phyloP scores from a whole-genome alignment of 2,329 filamentous ascomycete genomes.

The Colletotrichum musicola region DNA sequence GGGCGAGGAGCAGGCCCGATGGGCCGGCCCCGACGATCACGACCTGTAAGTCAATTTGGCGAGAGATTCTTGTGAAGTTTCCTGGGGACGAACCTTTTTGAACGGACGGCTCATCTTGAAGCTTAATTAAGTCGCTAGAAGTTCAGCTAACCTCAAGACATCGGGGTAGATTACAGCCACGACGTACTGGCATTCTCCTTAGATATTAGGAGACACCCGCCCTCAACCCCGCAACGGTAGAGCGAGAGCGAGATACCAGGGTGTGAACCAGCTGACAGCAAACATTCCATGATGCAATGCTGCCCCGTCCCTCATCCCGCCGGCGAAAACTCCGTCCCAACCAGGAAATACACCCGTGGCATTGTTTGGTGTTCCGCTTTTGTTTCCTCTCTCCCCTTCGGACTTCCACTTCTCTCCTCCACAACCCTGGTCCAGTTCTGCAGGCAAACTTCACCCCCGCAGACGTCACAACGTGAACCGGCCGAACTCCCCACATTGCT shows the following conservation, averaged over 20 bases:
- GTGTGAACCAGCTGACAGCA: neutral
- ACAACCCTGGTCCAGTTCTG: neutral
- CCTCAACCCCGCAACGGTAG: slow-evolving; percentile 16
- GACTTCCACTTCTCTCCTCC: neutral
- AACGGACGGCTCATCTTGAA: slow-evolving; percentile 28
- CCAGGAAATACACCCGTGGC: neutral
- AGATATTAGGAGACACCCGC: neutral
- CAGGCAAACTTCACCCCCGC: slow-evolving; percentile 15
- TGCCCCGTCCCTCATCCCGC: neutral
- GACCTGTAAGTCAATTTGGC: slow-evolving; percentile 10
- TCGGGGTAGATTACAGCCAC: neutral
- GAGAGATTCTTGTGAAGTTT: neutral
- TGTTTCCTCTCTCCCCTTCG: neutral
- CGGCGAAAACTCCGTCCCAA: slow-evolving; percentile 10
- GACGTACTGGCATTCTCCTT: neutral
- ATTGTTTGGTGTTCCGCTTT: neutral
- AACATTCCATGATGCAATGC: neutral
- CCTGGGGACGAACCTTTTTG: neutral
- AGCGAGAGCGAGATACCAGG: neutral
- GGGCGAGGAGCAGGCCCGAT: slow-evolving; percentile 61
- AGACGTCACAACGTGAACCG: slow-evolving; percentile 23
- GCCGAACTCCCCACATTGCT: slow-evolving; percentile 12
- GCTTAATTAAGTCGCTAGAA: neutral
- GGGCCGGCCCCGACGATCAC: slow-evolving; percentile 64
- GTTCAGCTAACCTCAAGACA: neutral